Conservation (phyloP, 164 flowering plant species). For the Magnolia changhungtana region DNA sequence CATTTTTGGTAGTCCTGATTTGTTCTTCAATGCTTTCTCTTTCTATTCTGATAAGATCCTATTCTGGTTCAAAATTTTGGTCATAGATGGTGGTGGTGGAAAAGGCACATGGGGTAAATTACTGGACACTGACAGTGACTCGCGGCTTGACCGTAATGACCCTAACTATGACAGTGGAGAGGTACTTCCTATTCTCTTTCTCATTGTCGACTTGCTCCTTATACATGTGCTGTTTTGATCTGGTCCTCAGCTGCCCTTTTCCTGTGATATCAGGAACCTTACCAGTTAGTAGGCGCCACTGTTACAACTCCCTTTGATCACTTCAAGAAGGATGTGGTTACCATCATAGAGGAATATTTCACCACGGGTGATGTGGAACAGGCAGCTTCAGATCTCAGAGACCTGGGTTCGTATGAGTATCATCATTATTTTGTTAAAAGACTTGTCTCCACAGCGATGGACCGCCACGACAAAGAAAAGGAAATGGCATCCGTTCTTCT, state of each 20-base stretch:
- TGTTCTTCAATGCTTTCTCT: not conserved
- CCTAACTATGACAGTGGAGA: slow-evolving; percentile 99
- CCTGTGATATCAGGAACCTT: slow-evolving; percentile 68
- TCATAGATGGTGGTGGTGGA: slow-evolving; percentile 95
- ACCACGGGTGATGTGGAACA: slow-evolving; percentile 75
- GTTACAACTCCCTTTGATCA: slow-evolving; percentile 85
- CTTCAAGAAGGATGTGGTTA: slow-evolving; percentile 81
- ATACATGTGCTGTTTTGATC: not conserved
- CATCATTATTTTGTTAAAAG: slow-evolving; percentile 89
- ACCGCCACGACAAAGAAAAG: slow-evolving; percentile 95
- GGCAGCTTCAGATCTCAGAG: slow-evolving; percentile 83
- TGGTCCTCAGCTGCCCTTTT: not conserved
- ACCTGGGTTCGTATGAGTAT: slow-evolving; percentile 73
- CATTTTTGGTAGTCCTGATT: not conserved
- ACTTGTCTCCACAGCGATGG: slow-evolving; percentile 94
- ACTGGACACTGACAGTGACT: slow-evolving; percentile 77
- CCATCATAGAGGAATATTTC: slow-evolving; percentile 90
- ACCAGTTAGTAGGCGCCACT: slow-evolving; percentile 77
- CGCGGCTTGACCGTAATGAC: slow-evolving; percentile 87
- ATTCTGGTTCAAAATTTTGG: slow-evolving; percentile 2
- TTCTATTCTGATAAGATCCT: not conserved
- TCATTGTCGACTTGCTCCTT: not conserved
- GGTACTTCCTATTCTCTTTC: slow-evolving; percentile 37
- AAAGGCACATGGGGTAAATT: slow-evolving; percentile 99
- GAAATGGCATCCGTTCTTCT: slow-evolving; percentile 97